phyloP scores from a whole-genome alignment of 345 rosid genomes.

The Garcia nutans region DNA sequence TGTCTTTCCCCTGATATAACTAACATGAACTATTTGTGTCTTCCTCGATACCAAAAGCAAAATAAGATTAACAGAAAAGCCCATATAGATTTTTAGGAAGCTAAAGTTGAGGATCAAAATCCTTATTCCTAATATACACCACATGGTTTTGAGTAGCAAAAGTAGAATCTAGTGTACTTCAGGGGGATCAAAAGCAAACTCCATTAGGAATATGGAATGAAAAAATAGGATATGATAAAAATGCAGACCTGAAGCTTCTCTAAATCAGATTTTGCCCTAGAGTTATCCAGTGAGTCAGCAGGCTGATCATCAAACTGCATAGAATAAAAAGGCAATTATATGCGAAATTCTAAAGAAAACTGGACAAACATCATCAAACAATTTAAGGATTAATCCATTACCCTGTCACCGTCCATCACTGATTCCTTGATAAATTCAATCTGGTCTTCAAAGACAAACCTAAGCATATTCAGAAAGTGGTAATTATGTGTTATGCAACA shows the following conservation, averaged over 20 bases:
- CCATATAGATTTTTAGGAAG: background rate
- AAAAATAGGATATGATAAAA: background rate
- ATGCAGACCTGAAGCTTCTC: slow-evolving; percentile 75
- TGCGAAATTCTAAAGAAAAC: background rate
- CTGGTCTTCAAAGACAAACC: slow-evolving; percentile 95
- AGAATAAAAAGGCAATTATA: slow-evolving; percentile 1
- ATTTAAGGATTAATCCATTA: slow-evolving; percentile 29
- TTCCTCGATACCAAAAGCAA: background rate
- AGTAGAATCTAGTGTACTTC: background rate
- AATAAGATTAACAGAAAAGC: background rate
- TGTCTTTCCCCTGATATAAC: background rate
- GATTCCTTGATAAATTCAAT: slow-evolving; percentile 83
- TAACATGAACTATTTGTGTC: background rate
- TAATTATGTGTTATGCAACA: background rate
- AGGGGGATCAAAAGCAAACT: background rate
- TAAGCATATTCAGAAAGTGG: slow-evolving; percentile 18
- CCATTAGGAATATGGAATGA: background rate
- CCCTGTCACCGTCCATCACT: slow-evolving; percentile 85
- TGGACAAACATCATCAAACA: background rate
- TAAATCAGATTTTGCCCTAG: slow-evolving; percentile 59
- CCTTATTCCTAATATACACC: background rate
- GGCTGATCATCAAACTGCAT: slow-evolving; percentile 53
- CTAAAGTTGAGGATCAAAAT: background rate
- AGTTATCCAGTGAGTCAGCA: slow-evolving; percentile 41
- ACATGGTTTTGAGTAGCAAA: background rate